Conservation (phyloP, 306 rosid species). For the Ceratonia siliqua region DNA sequence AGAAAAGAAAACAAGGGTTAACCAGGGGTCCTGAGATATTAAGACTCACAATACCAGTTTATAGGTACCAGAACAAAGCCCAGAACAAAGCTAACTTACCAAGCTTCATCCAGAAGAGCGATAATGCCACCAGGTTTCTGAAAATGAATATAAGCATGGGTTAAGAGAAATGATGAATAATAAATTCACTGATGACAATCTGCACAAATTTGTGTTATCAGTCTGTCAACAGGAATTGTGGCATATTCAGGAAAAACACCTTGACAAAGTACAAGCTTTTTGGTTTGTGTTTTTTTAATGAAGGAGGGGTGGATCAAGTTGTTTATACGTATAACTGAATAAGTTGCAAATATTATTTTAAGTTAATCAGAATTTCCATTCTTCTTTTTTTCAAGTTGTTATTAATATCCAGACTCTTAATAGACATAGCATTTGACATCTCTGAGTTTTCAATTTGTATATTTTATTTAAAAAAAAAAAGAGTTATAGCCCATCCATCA, state of each 20-base stretch:
- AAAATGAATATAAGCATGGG: slow-evolving; percentile 22
- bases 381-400: not conserved
- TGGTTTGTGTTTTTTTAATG: not conserved
- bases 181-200: slow-evolving; percentile 12
- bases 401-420: not conserved
- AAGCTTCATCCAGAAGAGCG: slow-evolving; percentile 91
- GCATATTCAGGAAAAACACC: not conserved
- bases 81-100: slow-evolving; percentile 48
- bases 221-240: not conserved
- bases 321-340: too few relatives aligned
- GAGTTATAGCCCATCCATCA: too few relatives aligned
- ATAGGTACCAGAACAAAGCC: not conserved
- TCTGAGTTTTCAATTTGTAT: not conserved
- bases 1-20: not conserved
- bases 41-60: not conserved
- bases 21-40: not conserved
- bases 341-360: not conserved
- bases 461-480: not conserved
- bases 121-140: slow-evolving; percentile 97
- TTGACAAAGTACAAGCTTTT: not conserved
- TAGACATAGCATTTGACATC: not conserved
- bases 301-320: not conserved
- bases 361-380: not conserved
- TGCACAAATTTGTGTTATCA: not conserved
- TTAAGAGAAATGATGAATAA: slow-evolving; percentile 4